Percentiles rank a stretch among this genome's conserved stretches.
Conservation (phyloP, 306 rosid genomes). For the Erythrophleum fordii region DNA sequence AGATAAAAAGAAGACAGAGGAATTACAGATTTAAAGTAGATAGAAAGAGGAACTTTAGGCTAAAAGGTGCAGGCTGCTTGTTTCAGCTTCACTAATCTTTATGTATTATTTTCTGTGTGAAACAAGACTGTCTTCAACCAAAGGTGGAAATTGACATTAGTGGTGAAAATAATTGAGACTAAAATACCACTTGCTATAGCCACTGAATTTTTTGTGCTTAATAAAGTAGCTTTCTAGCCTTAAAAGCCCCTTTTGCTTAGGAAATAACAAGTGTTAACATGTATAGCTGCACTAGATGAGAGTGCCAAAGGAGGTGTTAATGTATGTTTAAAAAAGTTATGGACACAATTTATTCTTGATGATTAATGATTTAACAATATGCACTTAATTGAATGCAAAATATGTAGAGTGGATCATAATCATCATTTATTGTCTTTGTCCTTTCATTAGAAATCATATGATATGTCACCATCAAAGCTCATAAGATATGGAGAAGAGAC, state of each 20-base stretch:
- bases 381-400: background rate
- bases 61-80: no score
- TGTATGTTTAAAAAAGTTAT: conserved; percentile 26
- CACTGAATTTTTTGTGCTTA: no score
- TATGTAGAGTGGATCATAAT: background rate
- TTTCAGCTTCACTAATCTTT: no score
- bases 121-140: no score
- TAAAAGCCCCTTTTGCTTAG: conserved; percentile 34
- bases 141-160: no score
- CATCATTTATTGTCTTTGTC: background rate
- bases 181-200: background rate
- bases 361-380: background rate
- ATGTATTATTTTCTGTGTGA: no score
- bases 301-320: conserved; percentile 44
- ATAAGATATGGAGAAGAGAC: background rate
- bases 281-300: conserved; percentile 15
- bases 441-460: background rate
- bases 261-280: background rate
- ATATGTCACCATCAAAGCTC: background rate
- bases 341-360: conserved; percentile 37
- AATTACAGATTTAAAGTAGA: no score
- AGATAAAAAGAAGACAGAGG: no score
- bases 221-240: background rate
- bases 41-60: no score
- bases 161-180: no score